A percentile compares a stretch with the other conserved stretches of the same genome.
Conservation (phyloP, 768 basidiomycete species). For the Phaeotremella fagi region DNA sequence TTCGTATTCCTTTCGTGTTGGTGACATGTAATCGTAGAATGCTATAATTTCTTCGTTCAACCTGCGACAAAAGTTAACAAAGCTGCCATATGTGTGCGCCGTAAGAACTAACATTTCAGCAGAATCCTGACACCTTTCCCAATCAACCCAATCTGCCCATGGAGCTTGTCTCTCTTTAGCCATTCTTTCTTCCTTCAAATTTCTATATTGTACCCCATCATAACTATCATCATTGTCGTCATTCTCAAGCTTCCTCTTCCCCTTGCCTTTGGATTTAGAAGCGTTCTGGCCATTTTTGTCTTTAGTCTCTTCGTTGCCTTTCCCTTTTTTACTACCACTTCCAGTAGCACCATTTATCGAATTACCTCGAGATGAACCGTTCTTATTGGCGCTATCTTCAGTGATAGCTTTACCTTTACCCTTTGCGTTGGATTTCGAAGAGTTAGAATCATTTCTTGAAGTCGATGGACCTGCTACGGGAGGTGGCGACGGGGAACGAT, state of each 20-base stretch:
- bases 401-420: conserved; percentile 10
- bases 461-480: neutral
- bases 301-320: neutral
- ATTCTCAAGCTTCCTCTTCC: conserved; percentile 50
- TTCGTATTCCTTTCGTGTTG: conserved; percentile 78
- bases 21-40: conserved; percentile 81
- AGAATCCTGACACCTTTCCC: conserved; percentile 69
- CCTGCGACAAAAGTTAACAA: conserved; percentile 47
- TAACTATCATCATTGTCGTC: conserved; percentile 56
- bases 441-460: neutral
- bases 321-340: conserved; percentile 14
- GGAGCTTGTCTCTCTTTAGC: conserved; percentile 51
- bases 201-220: conserved; percentile 55
- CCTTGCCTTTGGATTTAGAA: conserved; percentile 32
- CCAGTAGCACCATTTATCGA: conserved; percentile 4
- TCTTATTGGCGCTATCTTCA: neutral
- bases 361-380: neutral
- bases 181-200: conserved; percentile 56
- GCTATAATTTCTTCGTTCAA: conserved; percentile 80
- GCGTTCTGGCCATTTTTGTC: neutral
- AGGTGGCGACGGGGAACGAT: conserved; percentile 18
- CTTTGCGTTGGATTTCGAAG: neutral
- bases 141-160: conserved; percentile 68
- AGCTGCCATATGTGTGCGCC: neutral
- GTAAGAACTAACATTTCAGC: conserved; percentile 69